A percentile compares a stretch with the other conserved stretches of the same genome.
Conservation (phyloP, 1,139 yeast genomes). For the Blastobotrys aristatus region DNA sequence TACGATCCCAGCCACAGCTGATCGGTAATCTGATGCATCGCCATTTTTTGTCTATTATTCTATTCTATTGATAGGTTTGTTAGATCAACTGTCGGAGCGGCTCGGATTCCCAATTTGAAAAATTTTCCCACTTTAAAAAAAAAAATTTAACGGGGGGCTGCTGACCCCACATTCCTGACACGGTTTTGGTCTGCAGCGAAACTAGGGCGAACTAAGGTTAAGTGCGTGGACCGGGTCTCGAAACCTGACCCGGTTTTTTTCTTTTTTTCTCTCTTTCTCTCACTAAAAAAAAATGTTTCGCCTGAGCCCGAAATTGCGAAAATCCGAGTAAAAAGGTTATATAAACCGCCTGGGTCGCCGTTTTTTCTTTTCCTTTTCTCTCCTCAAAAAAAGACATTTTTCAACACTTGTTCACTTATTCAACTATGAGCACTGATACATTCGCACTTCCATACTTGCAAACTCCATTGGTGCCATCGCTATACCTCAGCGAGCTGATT, state of each 20-base stretch:
- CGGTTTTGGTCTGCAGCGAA: background rate
- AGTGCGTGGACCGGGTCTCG: background rate
- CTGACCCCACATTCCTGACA: too few species aligned
- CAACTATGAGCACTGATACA: slow-evolving; percentile 10
- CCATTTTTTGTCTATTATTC: too few species aligned
- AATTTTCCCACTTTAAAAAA: background rate
- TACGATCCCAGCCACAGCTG: slow-evolving; percentile 34
- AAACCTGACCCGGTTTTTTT: background rate
- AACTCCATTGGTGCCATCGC: slow-evolving; percentile 33
- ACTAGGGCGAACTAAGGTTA: background rate
- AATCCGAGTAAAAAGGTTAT: background rate
- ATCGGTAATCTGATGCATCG: slow-evolving; percentile 31
- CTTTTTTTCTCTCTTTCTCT: background rate
- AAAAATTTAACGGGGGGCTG: too few species aligned
- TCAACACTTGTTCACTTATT: too few species aligned
- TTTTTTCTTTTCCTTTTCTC: background rate
- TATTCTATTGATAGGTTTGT: too few species aligned
- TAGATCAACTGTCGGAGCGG: too few species aligned
- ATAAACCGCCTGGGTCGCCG: too few species aligned
- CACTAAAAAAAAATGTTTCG: background rate
- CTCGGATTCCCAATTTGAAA: slow-evolving; percentile 1
- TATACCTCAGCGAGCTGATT: slow-evolving; percentile 28
- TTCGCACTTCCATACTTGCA: slow-evolving; percentile 28
- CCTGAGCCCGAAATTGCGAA: background rate
- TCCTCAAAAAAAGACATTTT: background rate